Base-by-base conservation (phyloP, 2,329 filamentous ascomycete species). In the Gyromitra esculenta region DNA sequence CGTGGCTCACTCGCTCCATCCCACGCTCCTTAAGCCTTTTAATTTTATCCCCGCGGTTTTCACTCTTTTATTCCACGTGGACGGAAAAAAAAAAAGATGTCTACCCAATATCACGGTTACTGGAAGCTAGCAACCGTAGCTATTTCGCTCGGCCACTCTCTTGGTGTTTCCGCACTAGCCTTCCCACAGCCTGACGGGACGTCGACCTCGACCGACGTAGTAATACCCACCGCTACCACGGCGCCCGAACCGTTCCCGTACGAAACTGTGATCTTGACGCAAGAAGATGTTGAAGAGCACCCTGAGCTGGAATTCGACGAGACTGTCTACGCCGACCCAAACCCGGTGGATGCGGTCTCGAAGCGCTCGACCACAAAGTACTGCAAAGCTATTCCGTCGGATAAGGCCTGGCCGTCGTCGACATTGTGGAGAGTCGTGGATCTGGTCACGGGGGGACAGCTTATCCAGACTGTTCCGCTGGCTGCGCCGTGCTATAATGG, bases 401-500 rank as follows among this genome's bases (percentile, higher is more conserved):
- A 78, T 21, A 39, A 9, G 3, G 15, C 41, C 5, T 78, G 77
- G 77, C 77, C 77, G 7, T 48, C 50, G 4, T 21, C 35, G 7
- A 39, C 6, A 13, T 1, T 59, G 5, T 78, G 74, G 74, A 18
- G 13, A 6, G 48, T 71, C 15, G 57, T 78, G 15, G 62, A 73
- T 48, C 11, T 59, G 35, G 25, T 73, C 6, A 71, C 64, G 1
- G 65, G 59, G 9, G 43, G 54, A 2, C n/a, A 25, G 1, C 37
- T 78, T 8, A 74, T 71, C 13, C 41, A 69, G 37, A 74, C 76
- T 15, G 45, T 60, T 5, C 72, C 77, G 18, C 21, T 71, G 15
- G 72, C 60, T 9, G 67, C 72, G 5, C 41, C 67, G 7, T 78
- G 76, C 50, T 78, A 70, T 21, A 60, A 31, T 31, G 67, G 71